Base-by-base conservation (phyloP, 306 rosid genomes). In the Cicer arietinum region DNA sequence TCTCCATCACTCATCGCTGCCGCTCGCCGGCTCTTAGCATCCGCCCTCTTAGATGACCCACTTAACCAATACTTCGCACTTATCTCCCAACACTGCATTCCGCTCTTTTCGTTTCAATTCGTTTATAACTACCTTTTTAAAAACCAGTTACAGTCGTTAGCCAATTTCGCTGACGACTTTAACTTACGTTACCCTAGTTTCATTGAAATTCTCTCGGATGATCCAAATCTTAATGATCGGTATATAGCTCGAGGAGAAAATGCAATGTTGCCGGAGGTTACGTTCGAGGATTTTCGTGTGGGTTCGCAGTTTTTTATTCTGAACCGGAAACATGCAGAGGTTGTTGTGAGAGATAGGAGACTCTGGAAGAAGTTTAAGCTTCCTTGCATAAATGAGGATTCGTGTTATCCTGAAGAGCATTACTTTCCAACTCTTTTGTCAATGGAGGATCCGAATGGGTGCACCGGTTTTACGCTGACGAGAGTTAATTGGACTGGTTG, bases 401-500 rank as follows among this genome's bases (percentile, higher is more conserved):
- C 88, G 2, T 90, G 95, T 50, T 90, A 90, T 72, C 92, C 92
- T 0, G 95, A 88, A 50, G 95, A 90, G 25, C 95, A 90, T 44
- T 90, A 88, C 25, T 90, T 90, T 14, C 95, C 95, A 1, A 90
- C 92, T 8, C 84, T 88, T 0, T 13, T 90, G 67, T 88, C 90
- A 1, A 90, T 88, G 89, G 76, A 67, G 73, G 95, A 90, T 20
- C 84, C 84, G 1, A 11, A 81, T 4, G 89, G 88, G 4, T 87
- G 90, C 39, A 82, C 84, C 68, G 84, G 87, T 16, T 90, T 80
- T 69, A 90, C 92, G 4, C 82, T 90, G 0, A 90, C 95, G 7
- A 81, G 89, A 39, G 95, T 90, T 56, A 90, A 90, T 35, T 88
- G 95, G 95, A 88, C 92, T 0, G 95, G 73, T 13, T 76, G 86